Evolutionary conservation across 2,329 filamentous ascomycete genomes (phyloP).

Genomic region (Sporothrix curviconia): DNA sequence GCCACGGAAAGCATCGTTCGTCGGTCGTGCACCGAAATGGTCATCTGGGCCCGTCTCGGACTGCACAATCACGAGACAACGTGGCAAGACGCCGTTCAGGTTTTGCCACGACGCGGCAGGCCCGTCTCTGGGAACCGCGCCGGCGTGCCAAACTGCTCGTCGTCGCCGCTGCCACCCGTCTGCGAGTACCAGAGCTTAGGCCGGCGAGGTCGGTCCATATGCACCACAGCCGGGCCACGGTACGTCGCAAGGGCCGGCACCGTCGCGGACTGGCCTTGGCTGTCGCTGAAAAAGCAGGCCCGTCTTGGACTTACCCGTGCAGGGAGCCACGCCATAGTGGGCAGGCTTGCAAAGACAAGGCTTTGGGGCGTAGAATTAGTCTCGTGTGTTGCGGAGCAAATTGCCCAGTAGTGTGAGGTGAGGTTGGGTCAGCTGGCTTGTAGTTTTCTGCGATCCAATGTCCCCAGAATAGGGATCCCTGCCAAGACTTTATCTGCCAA

Average conservation of each 20-base stretch:
- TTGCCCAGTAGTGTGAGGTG: too few species aligned
- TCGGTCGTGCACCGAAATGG: conserved; percentile 30
- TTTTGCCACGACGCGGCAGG: conserved; percentile 29
- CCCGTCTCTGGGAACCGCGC: conserved; percentile 26
- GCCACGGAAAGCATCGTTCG: conserved; percentile 20
- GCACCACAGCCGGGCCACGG: conserved; percentile 31
- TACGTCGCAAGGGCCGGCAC: conserved; percentile 30
- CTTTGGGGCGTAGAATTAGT: too few species aligned
- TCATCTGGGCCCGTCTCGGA: conserved; percentile 24
- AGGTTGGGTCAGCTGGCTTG: too few species aligned
- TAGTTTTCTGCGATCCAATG: background rate
- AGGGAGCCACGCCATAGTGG: conserved; percentile 26
- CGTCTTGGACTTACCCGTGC: conserved; percentile 24
- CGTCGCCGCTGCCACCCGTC: conserved; percentile 22
- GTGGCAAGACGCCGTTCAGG: conserved; percentile 29
- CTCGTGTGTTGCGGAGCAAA: too few species aligned
- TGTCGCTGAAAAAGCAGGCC: conserved; percentile 24
- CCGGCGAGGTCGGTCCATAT: conserved; percentile 29
- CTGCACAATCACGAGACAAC: conserved; percentile 27
- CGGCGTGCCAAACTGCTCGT: conserved; percentile 24
- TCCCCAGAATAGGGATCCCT: background rate
- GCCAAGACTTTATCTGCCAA: conserved; percentile 9
- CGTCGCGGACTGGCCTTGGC: conserved; percentile 26
- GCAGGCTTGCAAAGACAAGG: background rate
- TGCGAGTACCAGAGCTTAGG: conserved; percentile 28